phyloP scores from a whole-genome alignment of 306 rosid species.

The Rosa chinensis region DNA sequence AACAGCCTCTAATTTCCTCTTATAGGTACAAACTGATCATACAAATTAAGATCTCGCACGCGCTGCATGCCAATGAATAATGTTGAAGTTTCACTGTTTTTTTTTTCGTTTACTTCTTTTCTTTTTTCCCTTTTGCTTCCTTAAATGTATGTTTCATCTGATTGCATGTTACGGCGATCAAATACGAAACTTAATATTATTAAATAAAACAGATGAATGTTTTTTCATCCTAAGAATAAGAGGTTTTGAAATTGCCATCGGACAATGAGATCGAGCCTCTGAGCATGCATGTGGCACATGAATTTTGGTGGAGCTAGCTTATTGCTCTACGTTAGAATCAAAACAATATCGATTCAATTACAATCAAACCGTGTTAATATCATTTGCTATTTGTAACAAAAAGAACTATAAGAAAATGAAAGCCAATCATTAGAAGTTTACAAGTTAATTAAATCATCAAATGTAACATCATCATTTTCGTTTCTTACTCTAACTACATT shows the following conservation, averaged over 20 bases:
- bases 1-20: not conserved
- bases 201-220: slow-evolving; percentile 1
- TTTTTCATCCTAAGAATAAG: not conserved
- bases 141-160: not conserved
- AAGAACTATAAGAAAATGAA: not conserved
- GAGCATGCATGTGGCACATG: not conserved
- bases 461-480: not conserved
- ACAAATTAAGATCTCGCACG: not conserved
- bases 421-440: not conserved
- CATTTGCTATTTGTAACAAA: not conserved
- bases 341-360: not conserved
- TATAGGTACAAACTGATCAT: slow-evolving; percentile 27
- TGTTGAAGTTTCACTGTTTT: slow-evolving; percentile 18
- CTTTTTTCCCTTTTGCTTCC: not conserved
- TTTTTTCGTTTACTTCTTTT: not conserved
- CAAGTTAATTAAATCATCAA: not conserved
- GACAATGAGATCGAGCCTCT: not conserved
- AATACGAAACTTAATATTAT: not conserved
- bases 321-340: not conserved
- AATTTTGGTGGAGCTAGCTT: not conserved
- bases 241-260: not conserved
- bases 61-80: slow-evolving; percentile 16
- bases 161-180: not conserved
- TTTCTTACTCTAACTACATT: no score
- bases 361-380: not conserved